Evolutionary conservation across 2,329 filamentous ascomycete genomes (phyloP), one percentile per base, ranked within the genome.

Genomic region (Sporothrix inflata): DNA sequence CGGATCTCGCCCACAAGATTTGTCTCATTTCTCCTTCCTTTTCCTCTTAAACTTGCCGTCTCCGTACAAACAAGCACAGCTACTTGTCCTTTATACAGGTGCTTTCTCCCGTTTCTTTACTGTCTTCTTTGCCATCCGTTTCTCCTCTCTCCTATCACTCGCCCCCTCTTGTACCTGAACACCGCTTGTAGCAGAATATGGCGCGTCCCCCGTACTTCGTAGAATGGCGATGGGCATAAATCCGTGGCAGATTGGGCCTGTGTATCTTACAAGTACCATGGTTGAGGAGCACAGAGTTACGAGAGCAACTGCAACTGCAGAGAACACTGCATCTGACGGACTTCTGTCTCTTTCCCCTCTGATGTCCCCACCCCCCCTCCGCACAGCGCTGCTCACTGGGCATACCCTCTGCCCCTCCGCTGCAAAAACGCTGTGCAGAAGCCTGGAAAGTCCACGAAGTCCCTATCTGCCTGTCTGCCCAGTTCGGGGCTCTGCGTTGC

Each of bases 161-260:
- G n/a, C n/a, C n/a, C n/a, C 7, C 49, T 11, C 24, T 53, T 24
- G 49, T 53, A 57, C 27, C 24, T n/a, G 53, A 16, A 14, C 51
- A 24, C 51, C 30, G 1, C 3, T 60, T 11, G 30, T 34, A 3
- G 30, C 30, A 34, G 3, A 34, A 34, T 6, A 34, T 6, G 30
- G 30, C 30, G 30, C 30, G 30, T 34, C 24, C 42, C 30, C 42
- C 30, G 69, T 40, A 30, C 2, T 53, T 30, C 30, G 27, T 45
- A 45, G 47, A 57, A 51, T 60, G 16, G 63, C 38, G 27, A 68
- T 68, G 63, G 63, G 38, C 70, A 71, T 60, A 40, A 68, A 69
- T 72, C 24, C 11, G 65, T 72, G 65, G 53, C 71, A 69, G 45
- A 69, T 65, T 53, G 53, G 45, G 53, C 21, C 12, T 45, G 49